These are phyloP conservation scores for Hydnomerulius pinastri DNA, from an alignment of 768 basidiomycete species.

Conservation along the genomic window DNA sequence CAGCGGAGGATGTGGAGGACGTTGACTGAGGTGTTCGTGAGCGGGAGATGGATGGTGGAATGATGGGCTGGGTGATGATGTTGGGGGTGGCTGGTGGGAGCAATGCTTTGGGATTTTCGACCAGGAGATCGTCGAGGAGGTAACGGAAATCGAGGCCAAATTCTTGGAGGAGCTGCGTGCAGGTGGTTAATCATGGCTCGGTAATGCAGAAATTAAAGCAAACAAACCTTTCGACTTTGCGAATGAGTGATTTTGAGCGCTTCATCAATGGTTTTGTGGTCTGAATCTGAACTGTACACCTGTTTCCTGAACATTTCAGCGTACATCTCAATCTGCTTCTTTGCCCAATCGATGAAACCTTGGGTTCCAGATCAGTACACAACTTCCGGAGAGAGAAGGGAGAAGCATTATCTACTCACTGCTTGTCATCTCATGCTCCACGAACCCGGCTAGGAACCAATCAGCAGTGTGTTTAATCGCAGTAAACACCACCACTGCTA, in stretches of 20 bases:
- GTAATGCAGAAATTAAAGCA: not conserved
- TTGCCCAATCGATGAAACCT: constrained; percentile 97
- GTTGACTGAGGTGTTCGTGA: constrained; percentile 16
- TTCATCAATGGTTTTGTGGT: constrained; percentile 70
- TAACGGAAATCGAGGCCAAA: constrained; percentile 94
- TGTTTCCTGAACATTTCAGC: constrained; percentile 87
- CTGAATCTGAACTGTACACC: constrained; percentile 83
- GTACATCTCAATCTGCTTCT: constrained; percentile 78
- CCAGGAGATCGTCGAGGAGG: constrained; percentile 76
- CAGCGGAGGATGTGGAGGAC: constrained; percentile 14
- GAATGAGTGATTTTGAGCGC: constrained; percentile 73
- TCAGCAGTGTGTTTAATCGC: constrained; percentile 96
- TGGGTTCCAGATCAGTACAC: not conserved
- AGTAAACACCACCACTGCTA: constrained; percentile 89
- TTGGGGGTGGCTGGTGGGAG: constrained; percentile 18
- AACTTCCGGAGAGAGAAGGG: not conserved
- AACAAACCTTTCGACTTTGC: constrained; percentile 80
- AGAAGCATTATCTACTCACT: constrained; percentile 49
- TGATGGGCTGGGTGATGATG: constrained; percentile 30
- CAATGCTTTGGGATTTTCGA: constrained; percentile 47
- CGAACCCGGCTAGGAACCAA: constrained; percentile 96
- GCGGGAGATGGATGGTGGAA: constrained; percentile 19
- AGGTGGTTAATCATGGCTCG: not conserved
- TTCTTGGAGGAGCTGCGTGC: constrained; percentile 76
- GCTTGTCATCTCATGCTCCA: constrained; percentile 92